Conservation (phyloP, 371 early-diverging fungal species). For the Rhizopus microsporus region DNA sequence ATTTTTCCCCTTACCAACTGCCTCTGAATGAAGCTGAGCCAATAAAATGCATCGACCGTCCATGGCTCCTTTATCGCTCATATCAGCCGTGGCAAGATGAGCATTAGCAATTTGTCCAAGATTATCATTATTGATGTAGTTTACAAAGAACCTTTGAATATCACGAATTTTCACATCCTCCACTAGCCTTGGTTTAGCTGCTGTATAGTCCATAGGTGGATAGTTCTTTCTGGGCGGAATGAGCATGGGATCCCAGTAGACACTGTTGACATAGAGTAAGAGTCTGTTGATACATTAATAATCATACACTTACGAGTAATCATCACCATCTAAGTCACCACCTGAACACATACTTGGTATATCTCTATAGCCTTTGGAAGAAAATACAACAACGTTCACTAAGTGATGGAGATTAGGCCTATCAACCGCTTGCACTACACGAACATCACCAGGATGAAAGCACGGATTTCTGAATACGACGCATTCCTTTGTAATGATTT, state of each 20-base stretch:
- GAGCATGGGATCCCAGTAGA: constrained; percentile 72
- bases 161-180: constrained; percentile 55
- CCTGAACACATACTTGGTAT: constrained; percentile 81
- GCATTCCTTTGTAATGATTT: constrained; percentile 47
- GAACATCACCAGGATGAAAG: constrained; percentile 85
- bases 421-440: constrained; percentile 70
- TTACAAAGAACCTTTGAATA: constrained; percentile 72
- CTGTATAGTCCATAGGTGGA: constrained; percentile 65
- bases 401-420: constrained; percentile 57
- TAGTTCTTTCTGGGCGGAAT: constrained; percentile 46
- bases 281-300: background rate
- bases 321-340: constrained; percentile 89
- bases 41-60: constrained; percentile 59
- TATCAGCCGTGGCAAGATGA: constrained; percentile 73
- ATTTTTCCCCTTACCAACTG: constrained; percentile 39
- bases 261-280: constrained; percentile 22
- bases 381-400: constrained; percentile 77
- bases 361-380: constrained; percentile 71
- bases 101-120: constrained; percentile 80
- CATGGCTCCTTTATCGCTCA: constrained; percentile 42
- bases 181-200: constrained; percentile 32
- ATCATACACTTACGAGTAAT: constrained; percentile 47
- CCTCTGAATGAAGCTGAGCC: constrained; percentile 65
- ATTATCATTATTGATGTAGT: constrained; percentile 72
- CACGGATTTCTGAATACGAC: constrained; percentile 74